phyloP scores from a whole-genome alignment of 352 stramenopile genomes.

The Phytophthora pinifolia region DNA sequence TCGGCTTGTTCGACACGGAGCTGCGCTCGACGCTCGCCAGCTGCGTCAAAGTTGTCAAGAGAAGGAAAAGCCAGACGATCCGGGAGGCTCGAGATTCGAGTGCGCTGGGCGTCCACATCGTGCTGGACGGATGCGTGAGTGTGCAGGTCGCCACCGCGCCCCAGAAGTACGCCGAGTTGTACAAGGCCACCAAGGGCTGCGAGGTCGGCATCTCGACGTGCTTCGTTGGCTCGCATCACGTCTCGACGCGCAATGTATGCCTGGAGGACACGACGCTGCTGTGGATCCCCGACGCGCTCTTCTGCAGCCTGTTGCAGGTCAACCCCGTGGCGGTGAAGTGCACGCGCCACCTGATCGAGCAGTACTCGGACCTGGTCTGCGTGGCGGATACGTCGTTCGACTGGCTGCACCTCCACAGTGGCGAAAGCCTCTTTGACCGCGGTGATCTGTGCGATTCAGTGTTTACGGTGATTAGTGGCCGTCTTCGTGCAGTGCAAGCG shows the following conservation, averaged over 20 bases:
- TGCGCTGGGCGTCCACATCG: conserved; percentile 54
- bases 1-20: conserved; percentile 49
- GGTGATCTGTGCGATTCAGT: conserved; percentile 80
- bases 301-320: conserved; percentile 59
- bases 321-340: conserved; percentile 52
- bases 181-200: conserved; percentile 54
- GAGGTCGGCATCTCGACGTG: conserved; percentile 68
- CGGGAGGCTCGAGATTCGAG: conserved; percentile 18
- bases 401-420: conserved; percentile 81
- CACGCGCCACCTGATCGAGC: conserved; percentile 61
- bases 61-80: conserved; percentile 32
- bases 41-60: conserved; percentile 36
- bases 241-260: conserved; percentile 48
- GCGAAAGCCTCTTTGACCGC: conserved; percentile 76
- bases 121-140: conserved; percentile 56
- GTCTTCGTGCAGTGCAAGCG: conserved; percentile 72
- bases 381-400: conserved; percentile 81
- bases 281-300: conserved; percentile 55
- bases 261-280: conserved; percentile 47
- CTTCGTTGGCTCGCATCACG: conserved; percentile 55
- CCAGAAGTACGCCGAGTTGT: conserved; percentile 50
- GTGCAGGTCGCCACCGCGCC: conserved; percentile 46
- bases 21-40: conserved; percentile 32
- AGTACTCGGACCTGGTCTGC: conserved; percentile 75
- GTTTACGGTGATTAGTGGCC: conserved; percentile 79